Base-by-base conservation (phyloP, 148 eudicot species). In the Nyssa sinensis region DNA sequence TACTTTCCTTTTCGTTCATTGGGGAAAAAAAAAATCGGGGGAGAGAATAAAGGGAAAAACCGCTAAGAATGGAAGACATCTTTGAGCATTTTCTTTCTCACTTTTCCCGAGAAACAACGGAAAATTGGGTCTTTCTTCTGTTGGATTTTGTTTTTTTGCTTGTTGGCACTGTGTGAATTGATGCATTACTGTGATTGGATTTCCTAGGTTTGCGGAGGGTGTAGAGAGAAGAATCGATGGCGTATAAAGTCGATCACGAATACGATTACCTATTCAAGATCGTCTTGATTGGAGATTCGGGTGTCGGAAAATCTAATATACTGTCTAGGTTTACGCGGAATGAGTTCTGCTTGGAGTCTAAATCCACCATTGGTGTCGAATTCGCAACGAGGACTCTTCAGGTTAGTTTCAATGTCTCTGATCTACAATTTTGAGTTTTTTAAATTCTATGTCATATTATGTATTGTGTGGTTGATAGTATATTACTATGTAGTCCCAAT, bases 291-390 rank as follows among this genome's bases (percentile, higher is more conserved):
- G 92, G 94, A 47, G 94, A 90, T 74, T 90, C 92, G 1, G 94
- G 92, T 14, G 94, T 90, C 32, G 92, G 95, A 35, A 90, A 90
- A 85, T 90, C 95, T 16, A 90, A 90, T 62, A 86, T 90, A 35
- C 85, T 90, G 59, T 86, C 95, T 12, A 88, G 95, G 66, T 90
- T 90, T 78, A 88, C 95, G 14, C 69, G 95, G 57, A 85, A 88
- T 74, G 95, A 88, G 80, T 90, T 90, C 69, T 90, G 86, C 63
- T 82, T 90, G 84, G 95, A 90, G 66, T 90, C 95, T 37, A 90
- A 90, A 81, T 90, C 95, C 27, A 90, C 92, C 64, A 90, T 90
- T 73, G 95, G 95, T 10, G 95, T 90, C 55, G 95, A 88, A 77
- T 90, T 90, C 41, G 90, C 96, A 17, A 90, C 92, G 14, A 83